Base-by-base conservation (phyloP, 2,329 filamentous ascomycete species). In the Didymosphaeria variabile region DNA sequence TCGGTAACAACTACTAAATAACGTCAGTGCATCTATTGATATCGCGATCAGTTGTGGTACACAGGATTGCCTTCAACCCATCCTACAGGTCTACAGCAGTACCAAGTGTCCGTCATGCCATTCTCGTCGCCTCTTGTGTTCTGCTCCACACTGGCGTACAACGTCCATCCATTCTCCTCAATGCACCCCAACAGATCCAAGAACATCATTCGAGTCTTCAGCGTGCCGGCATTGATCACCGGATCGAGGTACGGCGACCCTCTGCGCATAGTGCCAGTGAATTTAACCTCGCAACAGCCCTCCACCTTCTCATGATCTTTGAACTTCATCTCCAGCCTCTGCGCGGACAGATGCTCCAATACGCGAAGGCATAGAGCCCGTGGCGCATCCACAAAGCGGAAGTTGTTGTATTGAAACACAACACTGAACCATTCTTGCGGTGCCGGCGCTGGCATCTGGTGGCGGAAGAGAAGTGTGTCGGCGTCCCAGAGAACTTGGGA, bases 91-190 rank as follows among this genome's bases (percentile, higher is more conserved):
- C 59, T 45, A 42, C 55, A 64, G 55, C 61, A 64, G 50, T 61
- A 56, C 55, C 55, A 61, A 6, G 61, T 61, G 45, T 63, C 61
- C 36, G 42, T 55, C 32, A 58, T 45, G n/a, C 42, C 46, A 26
- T 34, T 17, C 17, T 51, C 62, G 57, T 56, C 65, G 23, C 38
- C 66, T 46, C 21, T 63, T 47, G 8, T 55, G 47, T 46, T 66
- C 56, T 76, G 71, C 59, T 76, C 73, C 32, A 79, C 62, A 57
- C 72, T 74, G 7, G 73, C 70, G 65, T 79, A 79, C 17, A 78
- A 63, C 51, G 67, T 73, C 68, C 74, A 79, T 1, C 77, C 77
- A 47, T 68, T 61, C 10, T 60, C 61, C 59, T 78, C 77, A 15
- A 79, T 62, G 58, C 59, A 55, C 72, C 71, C 61, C 75, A 63